Evolutionary conservation across 768 basidiomycete genomes (phyloP), one percentile per base, ranked within the genome.

Genomic region (Pulveroboletus frians): DNA sequence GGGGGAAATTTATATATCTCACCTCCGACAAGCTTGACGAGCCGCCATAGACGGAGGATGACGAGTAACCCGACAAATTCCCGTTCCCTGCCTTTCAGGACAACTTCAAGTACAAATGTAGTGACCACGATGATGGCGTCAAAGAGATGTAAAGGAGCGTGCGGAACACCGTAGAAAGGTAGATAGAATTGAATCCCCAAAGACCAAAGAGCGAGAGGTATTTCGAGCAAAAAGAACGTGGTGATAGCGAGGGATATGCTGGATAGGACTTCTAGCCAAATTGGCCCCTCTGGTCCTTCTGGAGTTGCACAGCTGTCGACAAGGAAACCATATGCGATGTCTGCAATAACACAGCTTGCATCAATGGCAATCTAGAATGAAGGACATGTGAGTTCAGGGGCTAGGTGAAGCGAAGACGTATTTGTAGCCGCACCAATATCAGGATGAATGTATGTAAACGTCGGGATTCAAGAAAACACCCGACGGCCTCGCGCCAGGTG

Each of bases 21-120:
- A 78, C 77, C 79, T 65, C 77, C 77, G 9, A 88, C 81, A 11
- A 92, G 72, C 61, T 90, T 88, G 21, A 91, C 77, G 29, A 92
- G 70, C 21, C 89, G 76, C 89, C 90, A 90, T 13, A 92, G 65
- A 66, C 89, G 88, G 26, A 92, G 70, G 17, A 85, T 69, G 36
- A 92, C 74, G 30, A 92, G 76, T 21, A 92, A 68, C 6, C 75
- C 78, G 1, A 82, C 84, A 18, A 91, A 74, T 58, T 92, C 86
- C 51, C 80, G 70, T 60, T 86, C 84, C 45, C 69, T 75, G 3
- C 89, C 88, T 57, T 75, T 76, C 13, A 92, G 70, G 9, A 77
- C 73, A 7, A 84, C 73, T 63, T 92, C 90, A 29, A 91, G 74
- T 6, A 82, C 67, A 62, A 91, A 88, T 1, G 88, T 91, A 7